Evolutionary conservation across 371 early-diverging fungal species (phyloP).

Genomic region (Rhizopus microsporus): DNA sequence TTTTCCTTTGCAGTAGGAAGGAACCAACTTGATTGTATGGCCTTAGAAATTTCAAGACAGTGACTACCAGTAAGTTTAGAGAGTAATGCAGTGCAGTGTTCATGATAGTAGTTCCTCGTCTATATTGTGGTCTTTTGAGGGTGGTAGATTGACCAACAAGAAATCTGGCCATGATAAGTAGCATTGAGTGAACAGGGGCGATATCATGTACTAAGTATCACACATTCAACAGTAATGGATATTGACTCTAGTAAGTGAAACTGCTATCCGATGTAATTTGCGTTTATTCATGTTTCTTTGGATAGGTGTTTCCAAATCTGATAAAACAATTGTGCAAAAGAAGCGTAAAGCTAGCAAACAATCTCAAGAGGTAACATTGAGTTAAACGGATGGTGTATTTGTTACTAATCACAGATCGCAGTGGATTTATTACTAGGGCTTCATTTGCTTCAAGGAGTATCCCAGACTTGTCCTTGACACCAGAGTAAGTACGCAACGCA

Average conservation of each 20-base stretch:
- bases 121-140: conserved; percentile 47
- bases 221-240: conserved; percentile 30
- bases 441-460: conserved; percentile 40
- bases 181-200: neutral
- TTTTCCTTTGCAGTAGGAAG: conserved; percentile 23
- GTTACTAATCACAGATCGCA: neutral
- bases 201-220: neutral
- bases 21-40: conserved; percentile 49
- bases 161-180: conserved; percentile 49
- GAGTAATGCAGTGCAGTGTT: neutral
- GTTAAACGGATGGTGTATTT: neutral
- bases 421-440: conserved; percentile 49
- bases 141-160: conserved; percentile 42
- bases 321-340: conserved; percentile 48
- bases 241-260: conserved; percentile 37
- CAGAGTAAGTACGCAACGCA: conserved; percentile 24
- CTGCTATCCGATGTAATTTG: neutral
- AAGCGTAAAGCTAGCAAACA: conserved; percentile 37
- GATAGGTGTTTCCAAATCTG: conserved; percentile 48
- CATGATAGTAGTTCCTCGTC: neutral
- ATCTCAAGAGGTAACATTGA: conserved; percentile 38
- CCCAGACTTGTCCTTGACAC: conserved; percentile 46
- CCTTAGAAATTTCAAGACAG: conserved; percentile 53
- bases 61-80: conserved; percentile 46
- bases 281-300: neutral